phyloP scores from a whole-genome alignment of 192 early-diverging fungal genomes.

The Backusella circina region DNA sequence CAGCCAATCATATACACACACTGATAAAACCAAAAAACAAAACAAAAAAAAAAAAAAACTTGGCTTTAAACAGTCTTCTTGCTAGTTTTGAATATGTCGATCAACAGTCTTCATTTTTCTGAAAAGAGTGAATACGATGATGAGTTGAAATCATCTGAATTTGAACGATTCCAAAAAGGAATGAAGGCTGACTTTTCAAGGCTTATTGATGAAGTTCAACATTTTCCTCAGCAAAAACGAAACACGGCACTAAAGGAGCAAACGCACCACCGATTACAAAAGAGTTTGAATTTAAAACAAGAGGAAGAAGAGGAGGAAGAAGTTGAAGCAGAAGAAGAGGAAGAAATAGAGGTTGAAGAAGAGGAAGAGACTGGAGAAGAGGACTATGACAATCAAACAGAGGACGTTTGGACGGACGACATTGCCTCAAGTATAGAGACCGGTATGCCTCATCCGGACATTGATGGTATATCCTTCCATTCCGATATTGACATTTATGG shows the following conservation, averaged over 20 bases:
- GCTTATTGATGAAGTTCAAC: neutral
- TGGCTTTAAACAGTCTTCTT: neutral
- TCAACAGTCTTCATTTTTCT: neutral
- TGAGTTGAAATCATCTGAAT: neutral
- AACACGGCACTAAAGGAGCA: neutral
- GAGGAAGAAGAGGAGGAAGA: neutral
- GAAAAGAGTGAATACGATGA: neutral
- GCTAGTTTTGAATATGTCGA: neutral
- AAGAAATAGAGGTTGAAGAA: neutral
- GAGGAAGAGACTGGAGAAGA: neutral
- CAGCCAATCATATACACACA: neutral
- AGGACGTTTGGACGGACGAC: neutral
- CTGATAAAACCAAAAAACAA: too few species aligned
- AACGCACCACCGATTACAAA: neutral
- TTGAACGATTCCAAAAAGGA: neutral
- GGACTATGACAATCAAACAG: neutral
- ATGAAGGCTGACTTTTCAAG: neutral
- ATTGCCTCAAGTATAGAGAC: neutral
- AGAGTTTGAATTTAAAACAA: neutral
- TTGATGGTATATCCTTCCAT: neutral
- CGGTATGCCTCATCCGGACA: neutral
- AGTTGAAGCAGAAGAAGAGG: neutral
- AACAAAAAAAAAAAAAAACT: neutral
- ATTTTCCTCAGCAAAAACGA: neutral
- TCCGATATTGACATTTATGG: neutral